Conservation (phyloP, 108 stramenopile species). For the Nannochloropsis salina region DNA sequence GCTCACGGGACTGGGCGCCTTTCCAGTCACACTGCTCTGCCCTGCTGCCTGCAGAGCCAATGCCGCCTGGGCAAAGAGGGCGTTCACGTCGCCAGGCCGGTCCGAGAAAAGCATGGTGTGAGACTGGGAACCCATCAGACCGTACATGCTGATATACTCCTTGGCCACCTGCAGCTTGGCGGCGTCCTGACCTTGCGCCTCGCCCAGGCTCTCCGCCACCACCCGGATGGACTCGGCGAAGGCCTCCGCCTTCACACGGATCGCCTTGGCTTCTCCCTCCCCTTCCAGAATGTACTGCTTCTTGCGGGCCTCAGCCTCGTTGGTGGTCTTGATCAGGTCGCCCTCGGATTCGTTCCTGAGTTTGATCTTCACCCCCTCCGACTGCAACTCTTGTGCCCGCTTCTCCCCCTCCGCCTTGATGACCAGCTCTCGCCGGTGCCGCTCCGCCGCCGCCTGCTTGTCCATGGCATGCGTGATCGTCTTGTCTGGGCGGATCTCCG, state of each 20-base stretch:
- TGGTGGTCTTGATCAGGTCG: constrained; percentile 74
- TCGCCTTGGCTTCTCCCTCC: constrained; percentile 79
- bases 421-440: constrained; percentile 84
- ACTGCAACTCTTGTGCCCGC: constrained; percentile 73
- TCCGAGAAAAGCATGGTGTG: constrained; percentile 97
- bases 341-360: constrained; percentile 95
- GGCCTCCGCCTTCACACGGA: constrained; percentile 70
- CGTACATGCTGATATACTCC: constrained; percentile 91
- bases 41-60: constrained; percentile 41
- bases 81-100: constrained; percentile 75
- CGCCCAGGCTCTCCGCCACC: constrained; percentile 33
- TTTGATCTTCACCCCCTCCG: constrained; percentile 89
- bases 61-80: constrained; percentile 78
- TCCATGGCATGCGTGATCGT: constrained; percentile 94
- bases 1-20: not conserved
- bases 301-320: constrained; percentile 84
- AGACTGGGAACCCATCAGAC: constrained; percentile 84
- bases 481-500: constrained; percentile 90
- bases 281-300: constrained; percentile 72
- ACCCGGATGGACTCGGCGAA: constrained; percentile 67
- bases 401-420: constrained; percentile 91
- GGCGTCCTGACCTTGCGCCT: constrained; percentile 60
- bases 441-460: constrained; percentile 94
- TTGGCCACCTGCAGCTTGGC: constrained; percentile 80
- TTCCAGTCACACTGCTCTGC: not conserved